Conservation (phyloP, 345 rosid species). For the Laguncularia racemosa region DNA sequence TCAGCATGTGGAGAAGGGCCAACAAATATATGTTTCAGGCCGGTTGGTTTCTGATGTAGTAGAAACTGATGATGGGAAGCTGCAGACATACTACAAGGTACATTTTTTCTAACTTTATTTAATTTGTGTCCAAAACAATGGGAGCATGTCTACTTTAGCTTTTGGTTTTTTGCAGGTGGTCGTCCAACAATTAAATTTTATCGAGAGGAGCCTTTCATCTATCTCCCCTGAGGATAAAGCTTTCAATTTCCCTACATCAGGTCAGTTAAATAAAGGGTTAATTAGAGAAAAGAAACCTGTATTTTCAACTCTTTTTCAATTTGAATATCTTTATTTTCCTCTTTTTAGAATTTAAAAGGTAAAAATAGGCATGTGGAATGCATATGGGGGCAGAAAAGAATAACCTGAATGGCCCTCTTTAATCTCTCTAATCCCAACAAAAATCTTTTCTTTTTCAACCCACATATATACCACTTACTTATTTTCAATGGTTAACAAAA, state of each 20-base stretch:
- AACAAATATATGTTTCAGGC: slow-evolving; percentile 55
- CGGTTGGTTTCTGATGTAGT: slow-evolving; percentile 45
- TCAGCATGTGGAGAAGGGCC: slow-evolving; percentile 50
- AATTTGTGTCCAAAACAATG: not conserved
- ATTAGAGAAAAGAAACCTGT: not conserved
- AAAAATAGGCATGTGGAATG: too few relatives aligned
- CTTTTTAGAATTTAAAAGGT: too few relatives aligned
- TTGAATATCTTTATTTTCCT: too few relatives aligned
- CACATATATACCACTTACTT: too few relatives aligned
- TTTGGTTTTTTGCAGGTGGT: slow-evolving; percentile 33
- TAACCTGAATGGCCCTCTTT: too few relatives aligned
- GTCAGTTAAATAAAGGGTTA: slow-evolving; percentile 14
- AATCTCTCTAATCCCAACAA: too few relatives aligned
- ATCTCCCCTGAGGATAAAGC: slow-evolving; percentile 17
- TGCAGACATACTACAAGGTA: slow-evolving; percentile 53
- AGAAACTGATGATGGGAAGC: slow-evolving; percentile 45
- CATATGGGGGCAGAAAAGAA: too few relatives aligned
- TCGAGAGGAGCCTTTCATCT: slow-evolving; percentile 29
- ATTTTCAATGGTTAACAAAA: too few relatives aligned
- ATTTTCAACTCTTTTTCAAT: too few relatives aligned
- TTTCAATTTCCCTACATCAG: slow-evolving; percentile 16
- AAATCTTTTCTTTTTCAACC: too few relatives aligned
- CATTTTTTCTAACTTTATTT: not conserved
- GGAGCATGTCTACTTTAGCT: slow-evolving; percentile 1
- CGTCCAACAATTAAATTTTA: slow-evolving; percentile 52